These are phyloP conservation scores for Euphorbia lathyris DNA, from an alignment of 345 rosid genomes.

Conservation along the genomic window DNA sequence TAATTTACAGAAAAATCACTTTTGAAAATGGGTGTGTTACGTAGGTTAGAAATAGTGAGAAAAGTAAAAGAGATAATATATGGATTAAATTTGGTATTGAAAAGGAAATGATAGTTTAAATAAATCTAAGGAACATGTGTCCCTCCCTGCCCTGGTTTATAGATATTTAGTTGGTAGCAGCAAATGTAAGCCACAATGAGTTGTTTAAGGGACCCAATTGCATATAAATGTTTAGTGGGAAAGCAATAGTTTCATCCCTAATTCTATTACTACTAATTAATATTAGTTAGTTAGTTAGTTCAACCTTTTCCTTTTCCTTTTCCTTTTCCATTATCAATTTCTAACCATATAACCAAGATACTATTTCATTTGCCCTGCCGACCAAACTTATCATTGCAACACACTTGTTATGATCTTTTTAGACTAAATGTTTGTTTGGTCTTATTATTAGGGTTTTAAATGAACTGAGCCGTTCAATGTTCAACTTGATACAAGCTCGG, in stretches of 20 bases:
- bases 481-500: too few species aligned
- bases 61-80: background rate
- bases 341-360: conserved; percentile 1
- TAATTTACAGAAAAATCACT: too few species aligned
- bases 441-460: too few species aligned
- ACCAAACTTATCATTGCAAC: background rate
- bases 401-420: too few species aligned
- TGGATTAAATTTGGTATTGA: background rate
- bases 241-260: background rate
- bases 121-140: conserved; percentile 15
- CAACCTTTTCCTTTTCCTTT: too few species aligned
- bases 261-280: background rate
- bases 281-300: conserved; percentile 6
- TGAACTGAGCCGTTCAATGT: too few species aligned
- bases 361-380: background rate
- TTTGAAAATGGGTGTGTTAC: background rate
- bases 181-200: conserved; percentile 41
- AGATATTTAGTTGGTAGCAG: conserved; percentile 44
- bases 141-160: conserved; percentile 12
- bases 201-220: conserved; percentile 31
- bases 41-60: conserved; percentile 7
- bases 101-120: conserved; percentile 8
- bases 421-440: too few species aligned
- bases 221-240: conserved; percentile 6
- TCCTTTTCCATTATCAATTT: background rate